These are phyloP conservation scores for Rheum nobile DNA, from an alignment of 148 eudicot species.

Conservation along the genomic window DNA sequence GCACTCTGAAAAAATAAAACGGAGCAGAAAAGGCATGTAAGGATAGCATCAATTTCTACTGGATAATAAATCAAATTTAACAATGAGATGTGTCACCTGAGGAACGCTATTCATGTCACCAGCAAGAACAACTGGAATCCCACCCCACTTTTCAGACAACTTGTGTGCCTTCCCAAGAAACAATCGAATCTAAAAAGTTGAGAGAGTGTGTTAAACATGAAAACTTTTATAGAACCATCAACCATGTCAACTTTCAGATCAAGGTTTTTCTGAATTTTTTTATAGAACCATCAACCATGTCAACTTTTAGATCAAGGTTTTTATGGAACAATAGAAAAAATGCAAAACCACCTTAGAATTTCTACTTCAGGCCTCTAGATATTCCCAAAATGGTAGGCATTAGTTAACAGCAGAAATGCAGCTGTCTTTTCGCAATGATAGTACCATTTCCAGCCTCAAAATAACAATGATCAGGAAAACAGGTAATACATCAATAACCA, in stretches of 20 bases:
- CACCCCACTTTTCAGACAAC: conserved; percentile 54
- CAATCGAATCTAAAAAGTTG: conserved; percentile 37
- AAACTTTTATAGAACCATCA: background rate
- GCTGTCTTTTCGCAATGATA: background rate
- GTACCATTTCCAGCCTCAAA: background rate
- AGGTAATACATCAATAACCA: background rate
- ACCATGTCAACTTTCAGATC: background rate
- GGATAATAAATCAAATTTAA: background rate
- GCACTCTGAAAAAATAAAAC: conserved; percentile 46
- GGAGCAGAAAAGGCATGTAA: background rate
- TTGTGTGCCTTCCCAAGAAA: conserved; percentile 51
- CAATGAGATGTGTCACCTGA: conserved; percentile 24
- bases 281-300: background rate
- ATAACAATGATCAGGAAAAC: background rate
- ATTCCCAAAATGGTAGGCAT: background rate
- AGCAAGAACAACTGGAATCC: conserved; percentile 59
- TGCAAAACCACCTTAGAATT: background rate
- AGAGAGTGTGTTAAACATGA: background rate
- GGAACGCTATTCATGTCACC: conserved; percentile 65
- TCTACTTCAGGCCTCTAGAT: background rate
- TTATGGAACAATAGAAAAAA: background rate
- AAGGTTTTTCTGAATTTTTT: background rate
- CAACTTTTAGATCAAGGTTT: background rate
- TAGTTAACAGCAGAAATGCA: background rate
- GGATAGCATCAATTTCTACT: background rate